Evolutionary conservation across 2,329 filamentous ascomycete genomes (phyloP).

Genomic region (Clonostachys rhizophaga): DNA sequence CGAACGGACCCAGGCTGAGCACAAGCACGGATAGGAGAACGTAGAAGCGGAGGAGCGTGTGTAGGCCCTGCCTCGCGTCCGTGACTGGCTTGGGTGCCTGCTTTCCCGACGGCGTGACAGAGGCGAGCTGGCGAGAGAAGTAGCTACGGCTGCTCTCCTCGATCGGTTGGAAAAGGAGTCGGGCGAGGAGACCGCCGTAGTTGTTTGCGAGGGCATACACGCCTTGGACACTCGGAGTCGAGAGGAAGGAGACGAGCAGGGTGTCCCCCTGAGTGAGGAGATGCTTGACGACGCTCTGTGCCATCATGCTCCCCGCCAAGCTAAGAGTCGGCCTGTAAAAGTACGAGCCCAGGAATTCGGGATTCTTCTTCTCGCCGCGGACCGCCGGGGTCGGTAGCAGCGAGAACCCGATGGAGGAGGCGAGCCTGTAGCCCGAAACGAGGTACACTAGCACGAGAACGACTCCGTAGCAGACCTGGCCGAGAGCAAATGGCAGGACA

Average conservation of each 20-base stretch:
- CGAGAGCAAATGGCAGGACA: slow-evolving; percentile 82
- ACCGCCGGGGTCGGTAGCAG: slow-evolving; percentile 48
- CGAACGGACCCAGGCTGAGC: slow-evolving; percentile 66
- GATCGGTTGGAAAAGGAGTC: slow-evolving; percentile 88
- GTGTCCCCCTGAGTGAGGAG: slow-evolving; percentile 92
- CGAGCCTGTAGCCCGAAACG: slow-evolving; percentile 52
- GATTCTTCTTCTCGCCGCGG: slow-evolving; percentile 1
- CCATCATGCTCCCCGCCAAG: slow-evolving; percentile 76
- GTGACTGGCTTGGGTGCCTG: slow-evolving; percentile 16
- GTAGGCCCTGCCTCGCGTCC: slow-evolving; percentile 48
- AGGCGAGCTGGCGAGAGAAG: slow-evolving; percentile 72
- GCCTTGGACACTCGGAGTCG: slow-evolving; percentile 77
- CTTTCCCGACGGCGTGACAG: slow-evolving; percentile 8
- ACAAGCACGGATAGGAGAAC: slow-evolving; percentile 66
- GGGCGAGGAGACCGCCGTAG: slow-evolving; percentile 83
- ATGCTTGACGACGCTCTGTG: slow-evolving; percentile 89
- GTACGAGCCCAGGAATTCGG: slow-evolving; percentile 46
- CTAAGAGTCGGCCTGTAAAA: slow-evolving; percentile 69
- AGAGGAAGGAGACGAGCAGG: slow-evolving; percentile 75
- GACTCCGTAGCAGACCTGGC: slow-evolving; percentile 73
- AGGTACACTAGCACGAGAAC: slow-evolving; percentile 68
- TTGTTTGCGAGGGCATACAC: slow-evolving; percentile 92
- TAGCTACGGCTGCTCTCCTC: slow-evolving; percentile 90
- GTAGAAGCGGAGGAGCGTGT: slow-evolving; percentile 67
- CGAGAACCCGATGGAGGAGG: slow-evolving; percentile 60